Conservation (phyloP, 139 green algal species). For the Prasinococcaceae sp. region DNA sequence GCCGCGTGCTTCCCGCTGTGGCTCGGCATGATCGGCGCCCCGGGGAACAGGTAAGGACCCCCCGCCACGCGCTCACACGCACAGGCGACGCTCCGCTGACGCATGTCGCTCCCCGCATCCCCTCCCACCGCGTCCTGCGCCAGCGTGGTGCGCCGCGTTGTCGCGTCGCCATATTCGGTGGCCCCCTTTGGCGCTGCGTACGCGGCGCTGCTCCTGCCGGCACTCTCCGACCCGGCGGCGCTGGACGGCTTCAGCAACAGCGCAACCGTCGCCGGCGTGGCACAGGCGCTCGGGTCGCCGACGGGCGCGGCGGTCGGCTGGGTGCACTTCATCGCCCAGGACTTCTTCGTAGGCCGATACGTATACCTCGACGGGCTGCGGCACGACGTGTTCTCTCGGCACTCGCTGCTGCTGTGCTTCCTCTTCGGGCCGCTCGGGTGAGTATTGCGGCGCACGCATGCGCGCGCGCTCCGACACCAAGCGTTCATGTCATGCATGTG, state of each 20-base stretch:
- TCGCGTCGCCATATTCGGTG: neutral
- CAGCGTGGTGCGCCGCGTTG: no score
- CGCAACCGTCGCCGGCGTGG: neutral
- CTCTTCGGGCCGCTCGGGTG: slow-evolving; percentile 16
- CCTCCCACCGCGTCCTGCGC: no score
- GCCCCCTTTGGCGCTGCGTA: neutral
- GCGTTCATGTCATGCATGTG: no score
- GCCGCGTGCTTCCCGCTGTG: slow-evolving; percentile 5
- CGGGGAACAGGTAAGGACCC: neutral
- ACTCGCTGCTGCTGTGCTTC: slow-evolving; percentile 7
- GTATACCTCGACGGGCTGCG: slow-evolving; percentile 9
- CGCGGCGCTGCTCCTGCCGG: neutral
- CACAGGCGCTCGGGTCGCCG: neutral
- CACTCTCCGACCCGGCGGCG: neutral
- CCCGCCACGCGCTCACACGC: no score
- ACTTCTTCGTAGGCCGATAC: slow-evolving; percentile 7
- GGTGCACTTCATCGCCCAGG: slow-evolving; percentile 16
- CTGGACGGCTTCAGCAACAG: slow-evolving; percentile 2
- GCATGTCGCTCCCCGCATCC: no score
- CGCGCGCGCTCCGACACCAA: no score
- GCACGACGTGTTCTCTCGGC: slow-evolving; percentile 9
- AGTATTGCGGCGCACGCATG: no score
- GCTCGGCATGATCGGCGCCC: slow-evolving; percentile 1
- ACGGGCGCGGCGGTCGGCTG: slow-evolving; percentile 2
- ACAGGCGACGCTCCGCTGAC: no score